These are phyloP conservation scores for Calonectria hongkongensis DNA, from an alignment of 2,329 filamentous ascomycete genomes.

Conservation along the genomic window DNA sequence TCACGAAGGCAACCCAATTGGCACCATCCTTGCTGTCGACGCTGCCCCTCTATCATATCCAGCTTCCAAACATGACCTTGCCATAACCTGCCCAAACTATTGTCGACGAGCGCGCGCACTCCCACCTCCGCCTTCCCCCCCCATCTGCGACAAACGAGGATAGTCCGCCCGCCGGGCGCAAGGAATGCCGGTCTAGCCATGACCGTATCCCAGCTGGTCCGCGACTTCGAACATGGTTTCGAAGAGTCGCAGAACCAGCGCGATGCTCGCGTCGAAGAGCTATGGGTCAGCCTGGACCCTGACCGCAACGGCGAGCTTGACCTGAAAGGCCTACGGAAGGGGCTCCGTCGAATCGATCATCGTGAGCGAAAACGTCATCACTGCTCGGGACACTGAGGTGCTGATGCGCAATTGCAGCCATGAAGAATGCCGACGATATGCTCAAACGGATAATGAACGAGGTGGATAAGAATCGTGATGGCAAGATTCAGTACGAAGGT, in stretches of 20 bases:
- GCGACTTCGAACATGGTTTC: slow-evolving; percentile 77
- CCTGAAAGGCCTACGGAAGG: slow-evolving; percentile 87
- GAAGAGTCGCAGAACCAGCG: slow-evolving; percentile 85
- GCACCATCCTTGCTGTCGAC: slow-evolving; percentile 36
- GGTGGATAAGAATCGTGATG: slow-evolving; percentile 91
- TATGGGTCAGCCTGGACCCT: slow-evolving; percentile 90
- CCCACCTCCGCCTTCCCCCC: slow-evolving; percentile 23
- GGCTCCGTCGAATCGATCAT: slow-evolving; percentile 91
- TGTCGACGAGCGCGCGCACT: slow-evolving; percentile 37
- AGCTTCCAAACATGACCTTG: slow-evolving; percentile 48
- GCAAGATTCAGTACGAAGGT: slow-evolving; percentile 94
- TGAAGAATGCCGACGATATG: slow-evolving; percentile 95
- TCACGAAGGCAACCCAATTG: slow-evolving; percentile 41
- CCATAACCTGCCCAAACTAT: slow-evolving; percentile 43
- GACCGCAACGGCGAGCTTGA: slow-evolving; percentile 87
- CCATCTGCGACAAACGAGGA: slow-evolving; percentile 42
- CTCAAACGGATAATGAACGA: slow-evolving; percentile 86
- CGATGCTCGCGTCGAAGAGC: slow-evolving; percentile 86
- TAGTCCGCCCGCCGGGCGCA: slow-evolving; percentile 47
- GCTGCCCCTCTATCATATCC: slow-evolving; percentile 29
- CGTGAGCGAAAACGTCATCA: slow-evolving; percentile 71
- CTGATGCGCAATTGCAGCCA: slow-evolving; percentile 64
- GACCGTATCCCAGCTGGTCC: slow-evolving; percentile 68
- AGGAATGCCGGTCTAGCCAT: slow-evolving; percentile 61
- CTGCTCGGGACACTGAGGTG: slow-evolving; percentile 37